Conservation (phyloP, 164 flowering plant species). For the Vitis riparia region DNA sequence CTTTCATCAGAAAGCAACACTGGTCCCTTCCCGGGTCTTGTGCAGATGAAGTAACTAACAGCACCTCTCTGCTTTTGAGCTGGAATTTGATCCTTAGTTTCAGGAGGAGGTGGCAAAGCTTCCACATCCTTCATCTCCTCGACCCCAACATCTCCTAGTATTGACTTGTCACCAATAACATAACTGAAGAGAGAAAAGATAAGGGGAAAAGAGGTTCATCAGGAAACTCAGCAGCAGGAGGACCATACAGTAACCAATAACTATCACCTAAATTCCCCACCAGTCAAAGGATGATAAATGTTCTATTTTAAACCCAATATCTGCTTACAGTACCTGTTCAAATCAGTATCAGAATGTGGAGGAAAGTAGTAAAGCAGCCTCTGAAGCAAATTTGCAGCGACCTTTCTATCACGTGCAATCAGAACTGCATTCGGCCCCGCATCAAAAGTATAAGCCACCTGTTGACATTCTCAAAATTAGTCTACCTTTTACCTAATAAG, state of each 20-base stretch:
- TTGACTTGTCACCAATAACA: too few species aligned
- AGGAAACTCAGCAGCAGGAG: neutral
- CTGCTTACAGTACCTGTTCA: constrained; percentile 37
- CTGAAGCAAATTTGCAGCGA: constrained; percentile 57
- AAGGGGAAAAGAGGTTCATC: neutral
- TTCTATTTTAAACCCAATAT: neutral
- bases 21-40: too few species aligned
- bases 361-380: constrained; percentile 68
- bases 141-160: too few species aligned
- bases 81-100: too few species aligned
- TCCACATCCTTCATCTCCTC: too few species aligned
- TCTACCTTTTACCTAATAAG: neutral
- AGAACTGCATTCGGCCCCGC: constrained; percentile 96
- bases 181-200: too few species aligned
- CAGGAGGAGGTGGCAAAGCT: too few species aligned
- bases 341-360: constrained; percentile 49
- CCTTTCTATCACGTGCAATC: constrained; percentile 61
- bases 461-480: constrained; percentile 23
- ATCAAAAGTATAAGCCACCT: constrained; percentile 99
- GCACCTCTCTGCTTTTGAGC: too few species aligned
- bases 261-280: too few species aligned
- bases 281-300: neutral
- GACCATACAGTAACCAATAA: too few species aligned
- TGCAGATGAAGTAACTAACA: too few species aligned
- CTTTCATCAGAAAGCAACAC: too few species aligned